These are phyloP conservation scores for Aspergillus sp. DNA, from an alignment of 2,329 filamentous ascomycete genomes.

Conservation along the genomic window DNA sequence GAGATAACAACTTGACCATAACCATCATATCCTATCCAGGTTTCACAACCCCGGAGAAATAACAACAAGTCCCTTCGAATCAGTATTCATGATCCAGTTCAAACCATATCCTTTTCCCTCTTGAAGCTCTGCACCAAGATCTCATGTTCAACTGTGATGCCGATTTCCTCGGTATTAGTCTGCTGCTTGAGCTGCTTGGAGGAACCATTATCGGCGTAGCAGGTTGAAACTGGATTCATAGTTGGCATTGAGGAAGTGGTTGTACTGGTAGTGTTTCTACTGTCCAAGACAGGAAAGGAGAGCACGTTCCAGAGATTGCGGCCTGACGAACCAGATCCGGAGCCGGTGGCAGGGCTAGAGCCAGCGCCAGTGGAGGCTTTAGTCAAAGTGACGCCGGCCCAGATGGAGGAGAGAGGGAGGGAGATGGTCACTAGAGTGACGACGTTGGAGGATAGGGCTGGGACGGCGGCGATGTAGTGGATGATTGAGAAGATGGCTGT, in stretches of 20 bases:
- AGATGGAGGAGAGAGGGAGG: constrained; percentile 67
- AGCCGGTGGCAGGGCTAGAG: constrained; percentile 32
- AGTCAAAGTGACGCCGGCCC: constrained; percentile 54
- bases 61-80: not conserved
- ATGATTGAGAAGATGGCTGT: constrained; percentile 63
- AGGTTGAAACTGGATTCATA: constrained; percentile 27
- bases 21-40: not conserved
- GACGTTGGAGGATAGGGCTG: constrained; percentile 58
- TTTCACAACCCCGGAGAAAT: too few species aligned
- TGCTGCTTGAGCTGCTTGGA: constrained; percentile 21
- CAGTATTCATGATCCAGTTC: not conserved
- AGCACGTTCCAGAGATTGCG: constrained; percentile 33
- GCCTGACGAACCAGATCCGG: constrained; percentile 10
- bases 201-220: constrained; percentile 28
- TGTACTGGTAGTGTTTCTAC: constrained; percentile 16
- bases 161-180: constrained; percentile 24
- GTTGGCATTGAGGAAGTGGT: constrained; percentile 16
- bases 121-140: constrained; percentile 28
- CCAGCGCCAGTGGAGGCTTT: constrained; percentile 61
- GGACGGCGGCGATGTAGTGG: constrained; percentile 54
- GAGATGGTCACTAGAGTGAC: constrained; percentile 63
- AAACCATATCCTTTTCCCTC: constrained; percentile 10
- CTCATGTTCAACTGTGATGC: constrained; percentile 34
- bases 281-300: constrained; percentile 19
- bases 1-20: not conserved